Evolutionary conservation across 2,329 filamentous ascomycete genomes (phyloP).

Genomic region (Westerdykella aurantiaca): DNA sequence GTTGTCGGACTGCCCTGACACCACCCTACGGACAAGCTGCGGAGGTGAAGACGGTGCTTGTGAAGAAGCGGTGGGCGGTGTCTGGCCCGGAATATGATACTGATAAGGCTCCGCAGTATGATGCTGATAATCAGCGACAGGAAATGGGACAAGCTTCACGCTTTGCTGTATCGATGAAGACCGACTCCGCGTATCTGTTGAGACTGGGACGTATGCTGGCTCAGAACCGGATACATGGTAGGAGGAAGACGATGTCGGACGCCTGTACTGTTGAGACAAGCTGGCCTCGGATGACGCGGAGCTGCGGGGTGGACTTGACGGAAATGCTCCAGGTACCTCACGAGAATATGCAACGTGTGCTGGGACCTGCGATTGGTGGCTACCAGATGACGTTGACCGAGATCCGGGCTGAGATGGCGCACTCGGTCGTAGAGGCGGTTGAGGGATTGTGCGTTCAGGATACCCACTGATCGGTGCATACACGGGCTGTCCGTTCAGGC

Average conservation of each 20-base stretch:
- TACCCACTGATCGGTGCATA: constrained; percentile 43
- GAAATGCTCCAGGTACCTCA: constrained; percentile 36
- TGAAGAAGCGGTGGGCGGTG: constrained; percentile 16
- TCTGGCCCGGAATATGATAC: constrained; percentile 27
- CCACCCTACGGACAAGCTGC: constrained; percentile 26
- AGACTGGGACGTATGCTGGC: constrained; percentile 8
- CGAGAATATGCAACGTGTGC: constrained; percentile 26
- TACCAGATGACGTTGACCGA: constrained; percentile 36
- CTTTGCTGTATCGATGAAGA: constrained; percentile 19
- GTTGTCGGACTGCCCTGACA: constrained; percentile 17
- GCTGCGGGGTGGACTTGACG: constrained; percentile 19
- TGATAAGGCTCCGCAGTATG: constrained; percentile 25
- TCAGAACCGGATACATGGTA: constrained; percentile 14
- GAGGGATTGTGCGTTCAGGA: constrained; percentile 33
- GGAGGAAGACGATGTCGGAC: constrained; percentile 15
- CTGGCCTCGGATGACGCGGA: constrained; percentile 12
- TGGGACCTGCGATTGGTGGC: constrained; percentile 24
- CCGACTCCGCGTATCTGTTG: constrained; percentile 11
- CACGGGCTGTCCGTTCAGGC: constrained; percentile 44
- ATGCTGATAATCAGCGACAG: constrained; percentile 21
- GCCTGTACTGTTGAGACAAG: constrained; percentile 15
- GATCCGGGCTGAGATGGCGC: constrained; percentile 40
- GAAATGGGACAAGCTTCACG: constrained; percentile 23
- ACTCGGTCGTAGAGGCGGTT: constrained; percentile 30
- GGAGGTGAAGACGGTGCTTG: constrained; percentile 7